Evolutionary conservation across 2,329 filamentous ascomycete genomes (phyloP), one percentile per base, ranked within the genome.

Genomic region (Aspergillus ochraceoroseus): DNA sequence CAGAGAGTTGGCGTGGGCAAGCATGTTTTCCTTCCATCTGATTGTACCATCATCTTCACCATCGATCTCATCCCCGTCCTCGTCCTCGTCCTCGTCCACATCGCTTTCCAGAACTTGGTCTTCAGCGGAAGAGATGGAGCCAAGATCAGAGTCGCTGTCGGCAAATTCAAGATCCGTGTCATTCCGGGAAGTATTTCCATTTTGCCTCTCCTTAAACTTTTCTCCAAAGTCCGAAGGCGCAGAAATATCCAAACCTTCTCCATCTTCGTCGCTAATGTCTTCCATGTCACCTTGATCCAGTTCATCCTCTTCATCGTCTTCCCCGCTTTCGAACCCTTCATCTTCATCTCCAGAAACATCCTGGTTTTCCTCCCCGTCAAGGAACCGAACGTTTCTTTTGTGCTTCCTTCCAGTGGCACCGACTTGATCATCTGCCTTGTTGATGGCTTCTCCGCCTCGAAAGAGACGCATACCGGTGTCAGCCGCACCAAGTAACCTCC

Each of bases 111-210:
- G 50, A 19, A 75, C 72, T 43, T 74, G 72, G 13, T 77, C 75
- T 5, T 79, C 76, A 6, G 69, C 74, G 1, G 72, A 74, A 6
- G 87, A 94, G 48, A 95, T 66, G 3, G 90, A 95, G 5, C 92
- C 92, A 3, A 98, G 74, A 61, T 98, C 94, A 0, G 92, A 98
- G 63, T 98, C 94, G 57, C 87, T 95, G 58, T 98, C 92, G 9
- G 92, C 92, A 69, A 95, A 98, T 1, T 82, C 87, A 42, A 96
- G 56, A 39, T 95, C 87, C 19, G 80, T 85, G 15, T 80, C 77
- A 7, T 71, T 71, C 14, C 60, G 73, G 25, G 76, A 70, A 3
- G 72, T 70, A 12, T 74, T 74, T n/a, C 73, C 76, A 38, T 76
- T 77, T 23, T 71, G 65, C 18, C 57, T 58, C 41, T 68, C 59